phyloP scores from a whole-genome alignment of 805 yeast species.

The Ogataea angusta region DNA sequence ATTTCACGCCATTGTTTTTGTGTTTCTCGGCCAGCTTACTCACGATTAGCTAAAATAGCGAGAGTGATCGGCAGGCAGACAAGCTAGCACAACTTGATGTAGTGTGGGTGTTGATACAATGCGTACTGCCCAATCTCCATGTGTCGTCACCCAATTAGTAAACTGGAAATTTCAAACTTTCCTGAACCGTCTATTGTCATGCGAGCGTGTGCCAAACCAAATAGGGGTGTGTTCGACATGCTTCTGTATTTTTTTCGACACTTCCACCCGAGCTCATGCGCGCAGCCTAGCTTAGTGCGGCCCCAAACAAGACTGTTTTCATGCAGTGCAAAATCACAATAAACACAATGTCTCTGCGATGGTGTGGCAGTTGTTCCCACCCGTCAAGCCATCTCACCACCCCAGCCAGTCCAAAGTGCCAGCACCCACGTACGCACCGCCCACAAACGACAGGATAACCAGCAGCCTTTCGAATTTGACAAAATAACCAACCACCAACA shows the following conservation, averaged over 20 bases:
- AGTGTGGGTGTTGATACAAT: too few relatives aligned
- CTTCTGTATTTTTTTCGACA: not conserved
- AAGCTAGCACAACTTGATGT: too few relatives aligned
- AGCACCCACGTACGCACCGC: conserved; percentile 11
- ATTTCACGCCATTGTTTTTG: too few relatives aligned
- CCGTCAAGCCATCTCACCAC: not conserved
- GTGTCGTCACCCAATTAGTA: too few relatives aligned
- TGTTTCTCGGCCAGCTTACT: too few relatives aligned
- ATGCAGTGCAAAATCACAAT: too few relatives aligned
- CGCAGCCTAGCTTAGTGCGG: not conserved
- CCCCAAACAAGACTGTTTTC: not conserved
- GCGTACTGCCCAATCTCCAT: too few relatives aligned
- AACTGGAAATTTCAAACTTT: not conserved
- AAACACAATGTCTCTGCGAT: too few relatives aligned
- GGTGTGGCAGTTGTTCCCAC: too few relatives aligned
- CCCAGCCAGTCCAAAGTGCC: conserved; percentile 3
- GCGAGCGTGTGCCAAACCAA: not conserved
- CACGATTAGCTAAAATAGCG: too few relatives aligned
- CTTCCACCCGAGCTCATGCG: not conserved
- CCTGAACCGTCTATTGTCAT: not conserved
- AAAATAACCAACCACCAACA: conserved; percentile 3
- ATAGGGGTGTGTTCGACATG: too few relatives aligned
- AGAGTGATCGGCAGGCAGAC: too few relatives aligned
- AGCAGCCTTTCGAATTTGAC: conserved; percentile 6
- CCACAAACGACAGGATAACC: conserved; percentile 6